Base-by-base conservation (phyloP, 108 stramenopile species). In the Schizochytrium sp. region DNA sequence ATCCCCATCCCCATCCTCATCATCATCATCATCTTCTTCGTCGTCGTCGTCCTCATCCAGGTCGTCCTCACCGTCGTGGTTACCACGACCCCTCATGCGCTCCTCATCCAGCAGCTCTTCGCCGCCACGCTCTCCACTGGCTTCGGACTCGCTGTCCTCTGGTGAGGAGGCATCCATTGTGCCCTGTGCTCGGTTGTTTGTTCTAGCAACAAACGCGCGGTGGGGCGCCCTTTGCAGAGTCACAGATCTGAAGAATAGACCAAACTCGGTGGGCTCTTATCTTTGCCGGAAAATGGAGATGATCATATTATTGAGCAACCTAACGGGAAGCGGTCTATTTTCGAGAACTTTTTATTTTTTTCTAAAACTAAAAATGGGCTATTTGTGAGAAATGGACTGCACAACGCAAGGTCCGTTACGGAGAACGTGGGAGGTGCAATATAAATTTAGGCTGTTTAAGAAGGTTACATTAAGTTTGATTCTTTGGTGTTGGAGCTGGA, bases 91-190 rank as follows among this genome's bases (percentile, higher is more conserved):
- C 28, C 28, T 28, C 28, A 28, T 28, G 28, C 28, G 28, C 28
- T 69, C 64, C 64, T 69, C 64, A 44, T 69, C 64, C 64, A 69
- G 64, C 42, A 69, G 64, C 64, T 69, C 64, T 0, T 38, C 64
- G 64, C 44, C 64, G 42, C 44, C 64, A 1, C 2, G 2, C 0
- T 69, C 64, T 1, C 44, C 64, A 15, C 12, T 69, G 42, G 40
- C 3, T 15, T 7, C 28, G 42, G 12, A 38, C 12, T 69, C 7
- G 19, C 28, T 69, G 1, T 0, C 64, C 42, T 17, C 57, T 10
- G 13, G 13, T 58, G 13, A 17, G 13, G 57, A 10, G 13, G 57
- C 57, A 17, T 17, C 17, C 57, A 58, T 58, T 10, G 10, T 58
- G 57, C 28, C 28, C 28, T 28, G 28, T 28, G 28, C 28, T 28